These are phyloP conservation scores for Penicillium sp. DNA, from an alignment of 2,329 filamentous ascomycete genomes.

Conservation along the genomic window DNA sequence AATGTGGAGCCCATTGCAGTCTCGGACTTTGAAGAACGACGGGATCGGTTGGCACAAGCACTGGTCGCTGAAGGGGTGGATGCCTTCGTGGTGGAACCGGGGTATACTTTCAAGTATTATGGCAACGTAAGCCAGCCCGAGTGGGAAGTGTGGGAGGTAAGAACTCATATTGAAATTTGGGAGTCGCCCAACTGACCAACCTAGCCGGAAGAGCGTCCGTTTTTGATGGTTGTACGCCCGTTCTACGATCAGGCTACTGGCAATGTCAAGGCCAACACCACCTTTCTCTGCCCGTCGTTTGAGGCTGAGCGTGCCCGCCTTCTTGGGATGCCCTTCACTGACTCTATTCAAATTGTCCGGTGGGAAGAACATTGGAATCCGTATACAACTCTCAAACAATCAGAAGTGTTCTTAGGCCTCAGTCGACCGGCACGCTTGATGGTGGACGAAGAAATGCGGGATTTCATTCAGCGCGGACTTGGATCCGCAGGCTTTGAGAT, in stretches of 20 bases:
- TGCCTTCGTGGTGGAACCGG: constrained; percentile 64
- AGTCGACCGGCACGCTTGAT: constrained; percentile 49
- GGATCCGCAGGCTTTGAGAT: constrained; percentile 56
- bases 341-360: constrained; percentile 54
- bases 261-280: constrained; percentile 53
- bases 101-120: constrained; percentile 66
- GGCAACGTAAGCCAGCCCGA: constrained; percentile 61
- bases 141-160: constrained; percentile 61
- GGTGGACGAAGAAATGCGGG: constrained; percentile 65
- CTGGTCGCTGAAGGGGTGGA: constrained; percentile 54
- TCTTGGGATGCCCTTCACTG: constrained; percentile 58
- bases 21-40: constrained; percentile 56
- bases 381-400: constrained; percentile 55
- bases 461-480: constrained; percentile 62
- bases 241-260: constrained; percentile 35
- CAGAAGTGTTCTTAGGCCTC: constrained; percentile 38
- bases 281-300: constrained; percentile 61
- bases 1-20: constrained; percentile 49
- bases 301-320: constrained; percentile 61
- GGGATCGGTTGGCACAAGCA: constrained; percentile 58
- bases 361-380: constrained; percentile 69
- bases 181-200: neutral
- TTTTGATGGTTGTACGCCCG: constrained; percentile 62
- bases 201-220: constrained; percentile 62
- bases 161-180: neutral